Evolutionary conservation across 306 rosid species (phyloP).

Genomic region (Chamaecrista fasciculata): DNA sequence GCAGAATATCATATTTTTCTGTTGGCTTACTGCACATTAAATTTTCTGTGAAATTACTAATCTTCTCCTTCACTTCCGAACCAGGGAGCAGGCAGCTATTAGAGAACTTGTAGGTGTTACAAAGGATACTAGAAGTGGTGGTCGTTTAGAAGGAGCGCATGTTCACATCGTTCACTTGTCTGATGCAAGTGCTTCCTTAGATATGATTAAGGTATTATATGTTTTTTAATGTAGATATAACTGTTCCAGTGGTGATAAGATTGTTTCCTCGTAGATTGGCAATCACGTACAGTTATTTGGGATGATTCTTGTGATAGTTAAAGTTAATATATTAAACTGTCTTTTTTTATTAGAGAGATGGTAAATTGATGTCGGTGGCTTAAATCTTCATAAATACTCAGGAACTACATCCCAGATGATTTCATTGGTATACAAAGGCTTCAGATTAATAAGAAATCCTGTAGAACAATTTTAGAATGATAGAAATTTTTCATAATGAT

Average conservation of each 20-base stretch:
- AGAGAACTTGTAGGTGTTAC: constrained; percentile 68
- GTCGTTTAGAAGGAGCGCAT: constrained; percentile 87
- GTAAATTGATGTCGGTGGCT: not conserved
- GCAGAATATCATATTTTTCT: constrained; percentile 6
- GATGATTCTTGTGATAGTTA: not conserved
- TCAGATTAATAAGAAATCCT: not conserved
- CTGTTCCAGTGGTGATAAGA: not conserved
- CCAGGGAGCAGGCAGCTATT: constrained; percentile 93
- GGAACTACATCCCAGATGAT: not conserved
- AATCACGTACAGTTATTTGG: not conserved
- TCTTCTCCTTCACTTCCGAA: constrained; percentile 23
- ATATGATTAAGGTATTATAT: constrained; percentile 70
- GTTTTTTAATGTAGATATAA: constrained; percentile 6
- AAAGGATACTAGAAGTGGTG: constrained; percentile 68
- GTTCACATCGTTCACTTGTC: constrained; percentile 95
- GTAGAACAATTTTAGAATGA: not conserved
- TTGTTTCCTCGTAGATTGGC: not conserved
- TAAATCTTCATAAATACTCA: not conserved
- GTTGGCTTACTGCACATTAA: constrained; percentile 7
- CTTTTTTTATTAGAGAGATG: no score
- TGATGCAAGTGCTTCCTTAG: constrained; percentile 76
- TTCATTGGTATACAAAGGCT: not conserved
- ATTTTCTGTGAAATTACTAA: constrained; percentile 2
- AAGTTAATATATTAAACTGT: not conserved
- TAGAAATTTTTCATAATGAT: not conserved